Conservation (phyloP, 768 basidiomycete species). For the Gymnopilus junonius region DNA sequence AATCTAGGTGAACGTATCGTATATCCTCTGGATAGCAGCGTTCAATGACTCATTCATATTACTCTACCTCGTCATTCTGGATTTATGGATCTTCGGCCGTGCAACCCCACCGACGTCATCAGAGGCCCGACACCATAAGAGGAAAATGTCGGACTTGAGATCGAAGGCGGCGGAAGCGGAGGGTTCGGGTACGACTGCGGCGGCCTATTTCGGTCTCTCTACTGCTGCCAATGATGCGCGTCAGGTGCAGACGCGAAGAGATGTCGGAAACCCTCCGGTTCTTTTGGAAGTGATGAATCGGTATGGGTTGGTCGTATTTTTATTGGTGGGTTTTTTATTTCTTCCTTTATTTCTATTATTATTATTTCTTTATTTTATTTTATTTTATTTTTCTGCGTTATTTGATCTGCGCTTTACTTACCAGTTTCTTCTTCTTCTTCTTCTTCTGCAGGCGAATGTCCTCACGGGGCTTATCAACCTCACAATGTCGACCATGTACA, state of each 20-base stretch:
- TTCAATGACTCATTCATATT: conserved; percentile 89
- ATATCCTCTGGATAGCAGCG: conserved; percentile 87
- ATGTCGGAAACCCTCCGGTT: conserved; percentile 38
- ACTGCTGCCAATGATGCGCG: background rate
- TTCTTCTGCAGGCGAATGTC: conserved; percentile 72
- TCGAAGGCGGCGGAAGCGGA: background rate
- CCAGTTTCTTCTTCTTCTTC: background rate
- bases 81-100: conserved; percentile 66
- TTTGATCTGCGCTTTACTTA: background rate
- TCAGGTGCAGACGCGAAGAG: conserved; percentile 6
- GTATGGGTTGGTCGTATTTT: conserved; percentile 80
- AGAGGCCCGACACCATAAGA: background rate
- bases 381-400: background rate
- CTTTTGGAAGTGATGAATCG: conserved; percentile 84
- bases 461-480: conserved; percentile 87
- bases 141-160: no score
- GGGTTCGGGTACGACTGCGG: background rate
- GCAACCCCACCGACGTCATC: conserved; percentile 26
- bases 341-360: background rate
- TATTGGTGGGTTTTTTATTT: conserved; percentile 60
- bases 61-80: conserved; percentile 72
- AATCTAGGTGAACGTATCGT: conserved; percentile 85
- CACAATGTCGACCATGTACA: conserved; percentile 81
- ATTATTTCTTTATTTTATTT: background rate
- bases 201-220: conserved; percentile 1